Conservation (phyloP, 768 basidiomycete genomes). For the Cystobasidiopsis lactophilus region DNA sequence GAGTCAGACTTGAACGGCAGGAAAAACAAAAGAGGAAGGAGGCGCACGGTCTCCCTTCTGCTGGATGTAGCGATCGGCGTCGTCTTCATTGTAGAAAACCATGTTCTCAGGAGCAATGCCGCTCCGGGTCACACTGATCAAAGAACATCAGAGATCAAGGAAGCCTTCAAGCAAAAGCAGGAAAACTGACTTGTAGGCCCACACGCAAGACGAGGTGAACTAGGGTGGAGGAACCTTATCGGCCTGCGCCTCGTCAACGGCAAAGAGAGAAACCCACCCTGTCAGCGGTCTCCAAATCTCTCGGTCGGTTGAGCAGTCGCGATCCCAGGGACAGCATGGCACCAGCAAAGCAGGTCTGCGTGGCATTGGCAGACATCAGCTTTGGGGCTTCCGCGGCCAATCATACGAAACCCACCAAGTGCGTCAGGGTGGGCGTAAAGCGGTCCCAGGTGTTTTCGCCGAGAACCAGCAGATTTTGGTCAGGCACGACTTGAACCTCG, state of each 20-base stretch:
- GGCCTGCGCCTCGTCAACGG: background rate
- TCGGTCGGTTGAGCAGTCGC: slow-evolving; percentile 22
- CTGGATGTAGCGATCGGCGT: slow-evolving; percentile 2
- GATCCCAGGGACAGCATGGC: slow-evolving; percentile 30
- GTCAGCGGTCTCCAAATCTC: slow-evolving; percentile 21
- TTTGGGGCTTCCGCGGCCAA: background rate
- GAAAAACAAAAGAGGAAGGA: too few relatives aligned
- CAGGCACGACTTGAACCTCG: slow-evolving; percentile 20
- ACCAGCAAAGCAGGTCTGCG: slow-evolving; percentile 26
- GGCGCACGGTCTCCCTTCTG: background rate
- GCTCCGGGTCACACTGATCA: background rate
- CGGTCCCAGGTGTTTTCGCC: slow-evolving; percentile 5
- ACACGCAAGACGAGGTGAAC: slow-evolving; percentile 27
- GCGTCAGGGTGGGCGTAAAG: slow-evolving; percentile 19
- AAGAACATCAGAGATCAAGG: background rate
- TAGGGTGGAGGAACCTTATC: background rate
- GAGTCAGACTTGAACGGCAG: too few relatives aligned
- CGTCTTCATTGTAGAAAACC: slow-evolving; percentile 9
- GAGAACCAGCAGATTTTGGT: background rate
- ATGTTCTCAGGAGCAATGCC: slow-evolving; percentile 1
- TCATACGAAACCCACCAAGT: slow-evolving; percentile 8
- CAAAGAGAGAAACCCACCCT: slow-evolving; percentile 2
- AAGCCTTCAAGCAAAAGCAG: too few relatives aligned
- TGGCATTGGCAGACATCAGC: too few relatives aligned
- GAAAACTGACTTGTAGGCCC: slow-evolving; percentile 19